Conservation (phyloP, 257 asterid genomes). For the Solanum pinnatisectum region DNA sequence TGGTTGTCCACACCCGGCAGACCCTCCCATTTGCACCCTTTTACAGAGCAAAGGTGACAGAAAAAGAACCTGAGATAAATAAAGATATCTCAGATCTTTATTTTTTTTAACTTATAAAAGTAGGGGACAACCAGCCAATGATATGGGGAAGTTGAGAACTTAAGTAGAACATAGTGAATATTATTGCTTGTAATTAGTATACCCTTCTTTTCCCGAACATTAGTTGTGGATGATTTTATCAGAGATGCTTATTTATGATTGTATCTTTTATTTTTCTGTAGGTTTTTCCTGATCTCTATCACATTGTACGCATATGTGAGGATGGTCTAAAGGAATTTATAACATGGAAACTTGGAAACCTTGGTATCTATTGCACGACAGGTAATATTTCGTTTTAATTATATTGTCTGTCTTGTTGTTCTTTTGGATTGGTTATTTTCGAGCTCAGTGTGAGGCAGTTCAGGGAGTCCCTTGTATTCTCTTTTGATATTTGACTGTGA, state of each 20-base stretch:
- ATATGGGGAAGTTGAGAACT: not conserved
- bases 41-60: not conserved
- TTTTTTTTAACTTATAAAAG: not conserved
- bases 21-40: not conserved
- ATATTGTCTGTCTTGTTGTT: too few species aligned
- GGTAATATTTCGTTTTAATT: too few species aligned
- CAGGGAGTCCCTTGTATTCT: too few species aligned
- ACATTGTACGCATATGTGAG: conserved; percentile 86
- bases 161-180: not conserved
- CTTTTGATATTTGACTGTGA: too few species aligned
- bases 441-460: too few species aligned
- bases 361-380: conserved; percentile 92
- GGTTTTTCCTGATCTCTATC: conserved; percentile 96
- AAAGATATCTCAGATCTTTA: not conserved
- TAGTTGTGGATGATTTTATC: not conserved
- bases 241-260: not conserved
- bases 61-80: not conserved
- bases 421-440: too few species aligned
- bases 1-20: not conserved
- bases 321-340: conserved; percentile 89
- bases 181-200: not conserved
- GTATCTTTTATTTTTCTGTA: conserved; percentile 16
- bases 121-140: not conserved
- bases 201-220: not conserved
- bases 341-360: conserved; percentile 94